A percentile compares a stretch with the other conserved stretches of the same genome.
phyloP scores from a whole-genome alignment of 768 basidiomycete species.

The Sarcomyxa edulis region DNA sequence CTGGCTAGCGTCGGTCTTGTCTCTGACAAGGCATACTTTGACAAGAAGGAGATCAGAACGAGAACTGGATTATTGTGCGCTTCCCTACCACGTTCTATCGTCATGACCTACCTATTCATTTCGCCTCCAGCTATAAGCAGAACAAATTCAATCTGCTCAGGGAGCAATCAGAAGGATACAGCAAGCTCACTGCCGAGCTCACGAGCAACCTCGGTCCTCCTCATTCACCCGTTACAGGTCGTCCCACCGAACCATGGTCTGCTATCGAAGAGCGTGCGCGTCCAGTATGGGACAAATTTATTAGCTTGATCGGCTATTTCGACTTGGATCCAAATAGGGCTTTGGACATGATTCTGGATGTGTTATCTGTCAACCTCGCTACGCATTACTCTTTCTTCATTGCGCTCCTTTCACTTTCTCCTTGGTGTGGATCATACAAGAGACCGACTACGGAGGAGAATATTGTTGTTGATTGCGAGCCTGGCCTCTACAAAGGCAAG shows the following conservation, averaged over 20 bases:
- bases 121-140: slow-evolving; percentile 80
- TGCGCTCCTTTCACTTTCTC: slow-evolving; percentile 78
- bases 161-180: slow-evolving; percentile 97
- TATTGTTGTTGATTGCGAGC: slow-evolving; percentile 33
- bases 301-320: slow-evolving; percentile 91
- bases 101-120: slow-evolving; percentile 3
- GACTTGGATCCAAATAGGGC: slow-evolving; percentile 94
- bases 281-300: slow-evolving; percentile 77
- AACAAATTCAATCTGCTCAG: slow-evolving; percentile 97
- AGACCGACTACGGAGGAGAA: slow-evolving; percentile 22
- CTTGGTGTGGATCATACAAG: slow-evolving; percentile 66
- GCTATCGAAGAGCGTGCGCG: slow-evolving; percentile 60
- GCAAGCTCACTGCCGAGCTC: slow-evolving; percentile 84
- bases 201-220: slow-evolving; percentile 71
- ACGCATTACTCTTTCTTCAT: slow-evolving; percentile 89
- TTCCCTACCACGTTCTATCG: not conserved
- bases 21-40: slow-evolving; percentile 56
- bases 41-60: slow-evolving; percentile 77
- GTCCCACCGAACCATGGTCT: slow-evolving; percentile 53
- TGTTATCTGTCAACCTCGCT: slow-evolving; percentile 75
- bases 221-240: slow-evolving; percentile 63
- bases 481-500: slow-evolving; percentile 49
- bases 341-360: slow-evolving; percentile 89
- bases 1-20: slow-evolving; percentile 64
- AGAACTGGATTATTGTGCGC: slow-evolving; percentile 81